Evolutionary conservation across 2,329 filamentous ascomycete genomes (phyloP).

Genomic region (Penicillium frequentans): DNA sequence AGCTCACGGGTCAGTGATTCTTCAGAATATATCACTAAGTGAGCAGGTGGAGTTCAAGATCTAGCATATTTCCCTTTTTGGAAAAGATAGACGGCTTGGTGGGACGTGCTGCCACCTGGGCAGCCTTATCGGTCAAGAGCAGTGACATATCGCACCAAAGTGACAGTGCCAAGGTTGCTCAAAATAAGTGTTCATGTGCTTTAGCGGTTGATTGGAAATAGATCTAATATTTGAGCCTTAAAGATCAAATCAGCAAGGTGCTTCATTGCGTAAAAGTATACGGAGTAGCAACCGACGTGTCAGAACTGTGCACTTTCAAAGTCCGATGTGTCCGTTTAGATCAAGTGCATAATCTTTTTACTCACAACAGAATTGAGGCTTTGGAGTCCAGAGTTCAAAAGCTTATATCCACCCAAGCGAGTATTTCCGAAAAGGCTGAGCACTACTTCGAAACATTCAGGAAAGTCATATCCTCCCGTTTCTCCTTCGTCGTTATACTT

Average conservation of each 20-base stretch:
- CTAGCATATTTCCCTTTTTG: background rate
- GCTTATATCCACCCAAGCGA: constrained; percentile 2
- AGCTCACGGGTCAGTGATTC: too few species aligned
- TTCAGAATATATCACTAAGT: too few species aligned
- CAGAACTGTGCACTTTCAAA: constrained; percentile 23
- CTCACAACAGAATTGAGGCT: constrained; percentile 34
- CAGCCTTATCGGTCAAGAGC: too few species aligned
- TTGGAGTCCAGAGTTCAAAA: constrained; percentile 29
- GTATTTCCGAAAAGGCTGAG: constrained; percentile 18
- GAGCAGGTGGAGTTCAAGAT: background rate
- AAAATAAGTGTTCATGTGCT: too few species aligned
- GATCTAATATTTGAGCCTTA: too few species aligned
- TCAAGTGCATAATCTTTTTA: background rate
- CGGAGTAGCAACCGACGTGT: background rate
- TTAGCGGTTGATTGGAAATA: background rate
- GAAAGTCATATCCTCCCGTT: too few species aligned
- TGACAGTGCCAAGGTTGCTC: too few species aligned
- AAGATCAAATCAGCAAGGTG: too few species aligned
- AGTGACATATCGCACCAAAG: background rate
- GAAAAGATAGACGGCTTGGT: background rate
- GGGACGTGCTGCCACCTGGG: too few species aligned
- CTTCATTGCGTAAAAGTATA: too few species aligned
- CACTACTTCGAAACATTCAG: too few species aligned
- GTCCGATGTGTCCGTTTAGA: constrained; percentile 17
- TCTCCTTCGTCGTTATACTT: constrained; percentile 38